Conservation (phyloP, 2,329 filamentous ascomycete species). For the Fusarium sp. region DNA sequence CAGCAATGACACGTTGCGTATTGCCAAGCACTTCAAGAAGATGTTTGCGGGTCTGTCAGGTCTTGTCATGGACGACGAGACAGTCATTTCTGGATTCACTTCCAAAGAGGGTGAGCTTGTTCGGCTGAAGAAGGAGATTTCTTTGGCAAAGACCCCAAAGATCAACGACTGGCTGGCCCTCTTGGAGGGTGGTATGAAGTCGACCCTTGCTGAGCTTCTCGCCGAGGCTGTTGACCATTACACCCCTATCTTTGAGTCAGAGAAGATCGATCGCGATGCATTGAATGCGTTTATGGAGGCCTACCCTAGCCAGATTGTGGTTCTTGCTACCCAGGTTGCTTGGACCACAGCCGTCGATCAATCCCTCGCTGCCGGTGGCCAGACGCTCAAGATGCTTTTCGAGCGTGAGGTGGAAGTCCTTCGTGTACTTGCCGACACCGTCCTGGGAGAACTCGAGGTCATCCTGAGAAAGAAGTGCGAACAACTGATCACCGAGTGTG, state of each 20-base stretch:
- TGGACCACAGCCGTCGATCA: slow-evolving; percentile 93
- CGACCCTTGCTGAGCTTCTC: slow-evolving; percentile 90
- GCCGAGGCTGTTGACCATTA: slow-evolving; percentile 90
- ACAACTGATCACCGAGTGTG: slow-evolving; percentile 98
- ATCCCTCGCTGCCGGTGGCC: slow-evolving; percentile 80
- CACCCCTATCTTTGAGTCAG: slow-evolving; percentile 80
- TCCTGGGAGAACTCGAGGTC: slow-evolving; percentile 89
- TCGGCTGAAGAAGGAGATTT: slow-evolving; percentile 89
- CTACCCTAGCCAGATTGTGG: slow-evolving; percentile 95
- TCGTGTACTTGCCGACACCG: slow-evolving; percentile 86
- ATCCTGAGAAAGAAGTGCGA: slow-evolving; percentile 97
- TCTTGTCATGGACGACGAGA: slow-evolving; percentile 90
- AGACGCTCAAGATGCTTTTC: slow-evolving; percentile 78
- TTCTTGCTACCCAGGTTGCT: slow-evolving; percentile 91
- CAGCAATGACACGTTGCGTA: slow-evolving; percentile 95
- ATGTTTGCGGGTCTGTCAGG: slow-evolving; percentile 99
- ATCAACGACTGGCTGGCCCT: slow-evolving; percentile 99
- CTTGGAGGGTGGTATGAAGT: slow-evolving; percentile 93
- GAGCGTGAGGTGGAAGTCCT: slow-evolving; percentile 89
- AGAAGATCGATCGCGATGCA: slow-evolving; percentile 77
- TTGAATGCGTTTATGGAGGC: slow-evolving; percentile 85
- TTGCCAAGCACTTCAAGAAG: slow-evolving; percentile 99
- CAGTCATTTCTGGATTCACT: slow-evolving; percentile 90
- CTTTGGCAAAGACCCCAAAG: slow-evolving; percentile 90
- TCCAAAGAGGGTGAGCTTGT: slow-evolving; percentile 97